These are phyloP conservation scores for Penicillium steckii DNA, from an alignment of 495 filamentous ascomycete species.

Conservation along the genomic window DNA sequence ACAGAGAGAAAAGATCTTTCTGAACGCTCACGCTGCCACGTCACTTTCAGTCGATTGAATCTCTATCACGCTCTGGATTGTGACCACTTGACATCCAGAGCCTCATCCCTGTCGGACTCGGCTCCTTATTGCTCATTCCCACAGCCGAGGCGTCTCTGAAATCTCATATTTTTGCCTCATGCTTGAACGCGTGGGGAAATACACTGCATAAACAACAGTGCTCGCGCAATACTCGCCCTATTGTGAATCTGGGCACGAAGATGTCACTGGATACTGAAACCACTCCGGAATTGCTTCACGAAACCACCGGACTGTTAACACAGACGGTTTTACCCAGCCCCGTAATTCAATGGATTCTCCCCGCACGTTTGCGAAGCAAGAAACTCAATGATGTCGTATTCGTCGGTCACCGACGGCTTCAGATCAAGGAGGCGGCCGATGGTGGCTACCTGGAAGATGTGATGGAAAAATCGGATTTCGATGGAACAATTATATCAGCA, in stretches of 20 bases:
- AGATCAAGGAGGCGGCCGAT: constrained; percentile 63
- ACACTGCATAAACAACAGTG: not conserved
- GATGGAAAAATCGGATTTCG: constrained; percentile 70
- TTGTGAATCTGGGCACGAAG: not conserved
- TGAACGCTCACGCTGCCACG: not conserved
- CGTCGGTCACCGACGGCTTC: constrained; percentile 64
- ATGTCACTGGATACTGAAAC: not conserved
- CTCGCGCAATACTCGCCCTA: not conserved
- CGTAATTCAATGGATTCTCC: constrained; percentile 73
- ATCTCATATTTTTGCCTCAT: too few relatives aligned
- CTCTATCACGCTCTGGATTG: not conserved
- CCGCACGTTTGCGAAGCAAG: constrained; percentile 68
- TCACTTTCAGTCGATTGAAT: not conserved
- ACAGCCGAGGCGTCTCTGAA: too few relatives aligned
- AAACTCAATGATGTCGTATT: constrained; percentile 87
- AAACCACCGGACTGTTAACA: constrained; percentile 63
- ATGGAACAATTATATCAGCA: constrained; percentile 52
- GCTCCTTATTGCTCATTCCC: not conserved
- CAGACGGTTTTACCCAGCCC: constrained; percentile 75
- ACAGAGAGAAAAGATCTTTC: too few relatives aligned
- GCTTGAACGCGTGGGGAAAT: too few relatives aligned
- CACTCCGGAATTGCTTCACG: not conserved
- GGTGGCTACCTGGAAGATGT: constrained; percentile 68
- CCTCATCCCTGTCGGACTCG: not conserved
- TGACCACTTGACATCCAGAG: not conserved